Evolutionary conservation across 768 basidiomycete species (phyloP), one percentile per base, ranked within the genome.

Genomic region (Pulveroboletus sp.): DNA sequence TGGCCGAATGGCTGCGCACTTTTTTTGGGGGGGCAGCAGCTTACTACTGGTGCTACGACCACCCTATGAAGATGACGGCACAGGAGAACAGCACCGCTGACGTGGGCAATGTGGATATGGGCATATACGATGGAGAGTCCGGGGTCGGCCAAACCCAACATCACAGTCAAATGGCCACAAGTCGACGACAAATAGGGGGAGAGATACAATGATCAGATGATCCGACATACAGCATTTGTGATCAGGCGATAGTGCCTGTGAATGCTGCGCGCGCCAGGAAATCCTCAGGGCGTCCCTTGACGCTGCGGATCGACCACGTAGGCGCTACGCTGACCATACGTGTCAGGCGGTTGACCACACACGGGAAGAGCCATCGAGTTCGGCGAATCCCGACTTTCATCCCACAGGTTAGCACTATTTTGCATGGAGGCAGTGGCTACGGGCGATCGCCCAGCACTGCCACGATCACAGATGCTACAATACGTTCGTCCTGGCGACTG

Each of bases 51-150:
- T 56, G 45, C 58, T 45, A 51, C 24, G 46, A 33, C 44, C 0
- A 45, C 54, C 55, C 55, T 58, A 57, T 39, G 56, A 61, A 61
- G 41, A 5, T 60, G 45, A 60, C 59, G 52, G 56, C 59, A 57
- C 46, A 3, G 30, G 24, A 30, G n/a, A 11, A 49, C 15, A 40
- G 18, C 27, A n/a, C 14, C 7, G 17, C n/a, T n/a, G 47, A 46
- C 41, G 39, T 47, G 41, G 39, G 35, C 39, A 26, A 37, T 47
- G 31, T 33, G 8, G 6, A 30, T 24, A 24, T 9, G 24, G 26
- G 32, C 32, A 32, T 18, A 12, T 26, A 11, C 39, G 8, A 4
- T n/a, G 1, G 51, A 43, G 50, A 40, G 58, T 57, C 52, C 33
- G 56, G 59, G 59, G 59, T 57, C 57, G 38, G 43, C 24, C 35